Evolutionary conservation across 129 eudicot genomes (phyloP).

Genomic region (Heracleum sosnowskyi): DNA sequence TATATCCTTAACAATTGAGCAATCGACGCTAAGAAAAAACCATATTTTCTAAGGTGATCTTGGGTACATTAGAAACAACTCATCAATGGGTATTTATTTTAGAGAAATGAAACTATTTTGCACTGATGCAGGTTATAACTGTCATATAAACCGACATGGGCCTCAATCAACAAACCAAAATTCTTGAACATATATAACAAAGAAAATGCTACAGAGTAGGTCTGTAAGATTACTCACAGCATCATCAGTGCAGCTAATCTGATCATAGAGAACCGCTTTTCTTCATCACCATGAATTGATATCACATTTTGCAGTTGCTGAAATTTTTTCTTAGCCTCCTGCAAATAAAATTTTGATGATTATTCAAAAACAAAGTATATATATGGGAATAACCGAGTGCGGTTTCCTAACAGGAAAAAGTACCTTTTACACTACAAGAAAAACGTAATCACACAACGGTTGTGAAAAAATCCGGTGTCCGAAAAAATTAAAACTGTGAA

Average conservation of each 20-base stretch:
- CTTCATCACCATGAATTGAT: constrained; percentile 94
- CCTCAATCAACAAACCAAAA: background rate
- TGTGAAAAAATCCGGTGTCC: too few species aligned
- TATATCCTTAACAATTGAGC: background rate
- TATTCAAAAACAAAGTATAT: background rate
- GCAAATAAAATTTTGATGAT: background rate
- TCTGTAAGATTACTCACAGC: constrained; percentile 29
- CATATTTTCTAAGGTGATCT: background rate
- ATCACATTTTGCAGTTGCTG: constrained; percentile 96
- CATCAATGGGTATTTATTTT: background rate
- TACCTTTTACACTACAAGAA: constrained; percentile 36
- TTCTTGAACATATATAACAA: background rate
- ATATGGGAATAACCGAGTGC: background rate
- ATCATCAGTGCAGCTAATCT: constrained; percentile 96
- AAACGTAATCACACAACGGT: too few species aligned
- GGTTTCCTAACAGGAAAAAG: background rate
- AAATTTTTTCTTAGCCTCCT: constrained; percentile 95
- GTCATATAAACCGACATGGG: background rate
- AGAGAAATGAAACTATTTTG: background rate
- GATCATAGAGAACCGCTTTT: constrained; percentile 93
- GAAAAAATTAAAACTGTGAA: too few species aligned
- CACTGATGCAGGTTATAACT: background rate
- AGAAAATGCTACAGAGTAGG: background rate
- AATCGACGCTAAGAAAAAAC: background rate
- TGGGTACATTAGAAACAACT: background rate